Conservation (phyloP, 2,329 filamentous ascomycete species). For the Phialophora macrospora region DNA sequence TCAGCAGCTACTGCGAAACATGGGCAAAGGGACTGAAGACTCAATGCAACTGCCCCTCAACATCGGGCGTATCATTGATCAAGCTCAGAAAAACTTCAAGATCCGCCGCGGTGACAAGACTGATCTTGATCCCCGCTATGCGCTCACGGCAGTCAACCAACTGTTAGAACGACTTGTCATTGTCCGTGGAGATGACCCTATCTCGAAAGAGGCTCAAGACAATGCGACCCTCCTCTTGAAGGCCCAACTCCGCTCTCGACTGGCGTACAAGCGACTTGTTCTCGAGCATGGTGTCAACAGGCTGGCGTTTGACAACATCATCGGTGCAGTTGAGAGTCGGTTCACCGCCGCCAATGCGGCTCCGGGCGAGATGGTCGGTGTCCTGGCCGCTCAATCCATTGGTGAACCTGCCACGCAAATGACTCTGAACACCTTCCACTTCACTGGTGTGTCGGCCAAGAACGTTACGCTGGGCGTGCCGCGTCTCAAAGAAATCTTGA, state of each 20-base stretch:
- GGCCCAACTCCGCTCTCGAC: conserved; percentile 81
- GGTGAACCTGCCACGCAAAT: conserved; percentile 99
- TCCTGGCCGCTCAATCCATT: conserved; percentile 95
- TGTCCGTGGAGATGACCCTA: conserved; percentile 79
- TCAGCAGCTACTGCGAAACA: conserved; percentile 72
- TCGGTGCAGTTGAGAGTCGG: conserved; percentile 87
- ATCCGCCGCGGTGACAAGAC: conserved; percentile 85
- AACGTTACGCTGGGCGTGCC: conserved; percentile 99
- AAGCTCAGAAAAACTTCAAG: conserved; percentile 86
- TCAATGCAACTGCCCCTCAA: conserved; percentile 89
- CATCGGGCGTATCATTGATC: conserved; percentile 85
- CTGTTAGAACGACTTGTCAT: conserved; percentile 79
- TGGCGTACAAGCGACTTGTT: conserved; percentile 92
- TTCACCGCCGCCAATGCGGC: conserved; percentile 85
- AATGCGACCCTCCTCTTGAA: conserved; percentile 93
- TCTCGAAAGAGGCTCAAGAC: conserved; percentile 83
- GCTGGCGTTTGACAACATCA: conserved; percentile 86
- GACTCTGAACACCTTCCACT: conserved; percentile 99
- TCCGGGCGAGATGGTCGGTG: conserved; percentile 98
- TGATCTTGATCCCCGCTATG: conserved; percentile 85
- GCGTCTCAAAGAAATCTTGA: conserved; percentile 98
- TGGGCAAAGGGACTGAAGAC: conserved; percentile 64
- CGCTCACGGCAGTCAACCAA: conserved; percentile 76
- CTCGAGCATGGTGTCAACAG: conserved; percentile 84
- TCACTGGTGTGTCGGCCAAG: conserved; percentile 99